A percentile compares a stretch with the other conserved stretches of the same genome.
These are phyloP conservation scores for Coemansia furcata DNA, from an alignment of 192 early-diverging fungal species.

Conservation along the genomic window DNA sequence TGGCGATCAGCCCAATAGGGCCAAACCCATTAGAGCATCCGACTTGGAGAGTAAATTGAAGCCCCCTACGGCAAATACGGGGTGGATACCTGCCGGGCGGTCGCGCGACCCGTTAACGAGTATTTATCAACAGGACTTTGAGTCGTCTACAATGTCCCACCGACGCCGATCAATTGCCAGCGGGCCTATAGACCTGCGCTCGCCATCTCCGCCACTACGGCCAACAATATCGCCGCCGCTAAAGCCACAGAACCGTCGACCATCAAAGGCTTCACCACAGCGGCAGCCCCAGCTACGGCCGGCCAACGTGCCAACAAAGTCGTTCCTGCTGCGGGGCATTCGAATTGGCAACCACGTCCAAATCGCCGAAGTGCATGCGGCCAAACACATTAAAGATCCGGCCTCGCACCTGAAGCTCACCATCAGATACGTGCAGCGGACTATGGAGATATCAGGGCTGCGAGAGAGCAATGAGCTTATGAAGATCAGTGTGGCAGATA, in stretches of 20 bases:
- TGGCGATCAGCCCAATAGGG: not conserved
- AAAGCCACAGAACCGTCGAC: not conserved
- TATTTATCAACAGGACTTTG: not conserved
- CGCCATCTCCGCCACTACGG: not conserved
- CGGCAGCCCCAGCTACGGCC: constrained; percentile 2
- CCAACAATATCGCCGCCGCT: not conserved
- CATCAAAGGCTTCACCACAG: not conserved
- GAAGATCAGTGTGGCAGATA: constrained; percentile 13
- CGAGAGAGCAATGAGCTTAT: constrained; percentile 15
- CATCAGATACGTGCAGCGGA: constrained; percentile 14
- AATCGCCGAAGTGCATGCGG: not conserved
- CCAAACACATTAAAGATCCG: not conserved
- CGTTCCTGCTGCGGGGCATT: constrained; percentile 17
- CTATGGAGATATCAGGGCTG: constrained; percentile 21
- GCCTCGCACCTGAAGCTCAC: constrained; percentile 1
- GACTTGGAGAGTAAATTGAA: not conserved
- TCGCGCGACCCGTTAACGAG: not conserved
- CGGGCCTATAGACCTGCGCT: not conserved
- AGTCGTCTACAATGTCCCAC: not conserved
- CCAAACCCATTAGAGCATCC: not conserved
- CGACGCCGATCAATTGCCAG: not conserved
- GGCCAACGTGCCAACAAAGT: constrained; percentile 6
- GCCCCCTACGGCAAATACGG: not conserved
- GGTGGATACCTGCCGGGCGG: not conserved
- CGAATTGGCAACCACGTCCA: constrained; percentile 29